Base-by-base conservation (phyloP, 768 basidiomycete genomes). In the Saitozyma sp. region DNA sequence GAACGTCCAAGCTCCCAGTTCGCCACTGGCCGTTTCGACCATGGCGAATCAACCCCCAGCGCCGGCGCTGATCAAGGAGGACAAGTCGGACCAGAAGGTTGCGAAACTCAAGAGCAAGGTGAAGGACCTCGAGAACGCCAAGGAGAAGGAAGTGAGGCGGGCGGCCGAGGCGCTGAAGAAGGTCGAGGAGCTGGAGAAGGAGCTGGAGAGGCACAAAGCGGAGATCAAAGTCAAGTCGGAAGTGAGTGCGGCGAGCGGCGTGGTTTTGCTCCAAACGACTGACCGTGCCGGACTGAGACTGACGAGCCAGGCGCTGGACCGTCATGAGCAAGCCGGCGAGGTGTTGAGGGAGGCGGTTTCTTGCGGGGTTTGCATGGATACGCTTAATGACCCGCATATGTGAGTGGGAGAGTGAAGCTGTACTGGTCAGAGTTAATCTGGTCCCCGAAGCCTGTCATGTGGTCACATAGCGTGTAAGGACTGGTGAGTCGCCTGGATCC, bases 301-400 rank as follows among this genome's bases (percentile, higher is more conserved):
- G 50, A 20, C 48, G 73, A 69, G 50, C 61, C 7, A 59, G 71
- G 50, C 61, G 54, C 17, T 49, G 65, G 29, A 62, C 66, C 37
- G 63, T 60, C 10, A 54, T 52, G 20, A 62, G 45, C 9, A 56
- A 52, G 13, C 29, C 29, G 29, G 29, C 2, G 65, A 66, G 6
- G 61, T 50, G 5, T 49, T 75, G 17, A 55, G 50, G 7, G 68
- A 72, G 46, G 72, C 70, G 10, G 56, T 69, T 2, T 59, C 55
- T 17, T 76, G 75, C 58, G 59, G 42, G n/a, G 62, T 76, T 9
- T 76, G 75, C 54, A 63, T 69, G 9, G 66, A 66, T n/a, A 65
- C 64, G 0, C 54, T 74, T 8, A 63, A 69, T 41, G 75, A 76
- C 54, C 69, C 75, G 3, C 69, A 76, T 49, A 65, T 75, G 74